These are phyloP conservation scores for Starmerella bombi DNA, from an alignment of 805 yeast genomes.

Conservation along the genomic window DNA sequence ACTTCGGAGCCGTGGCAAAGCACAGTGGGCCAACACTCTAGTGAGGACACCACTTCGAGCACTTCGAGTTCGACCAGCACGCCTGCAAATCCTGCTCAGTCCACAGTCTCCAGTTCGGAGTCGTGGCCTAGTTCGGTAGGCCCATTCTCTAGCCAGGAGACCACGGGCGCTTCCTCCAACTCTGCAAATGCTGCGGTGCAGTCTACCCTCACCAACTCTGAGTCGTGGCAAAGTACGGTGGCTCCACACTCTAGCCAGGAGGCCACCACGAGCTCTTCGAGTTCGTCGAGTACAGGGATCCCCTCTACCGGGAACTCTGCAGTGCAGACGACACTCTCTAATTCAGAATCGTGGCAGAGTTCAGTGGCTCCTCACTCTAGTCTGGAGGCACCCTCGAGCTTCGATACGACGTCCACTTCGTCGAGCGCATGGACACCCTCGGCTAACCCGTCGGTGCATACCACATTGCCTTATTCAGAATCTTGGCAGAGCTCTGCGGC, in stretches of 20 bases:
- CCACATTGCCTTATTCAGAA: neutral
- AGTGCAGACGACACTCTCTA: slow-evolving; percentile 21
- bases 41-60: neutral
- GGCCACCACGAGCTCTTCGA: no score
- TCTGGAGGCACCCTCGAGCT: neutral
- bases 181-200: neutral
- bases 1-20: neutral
- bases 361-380: neutral
- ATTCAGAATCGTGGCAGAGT: slow-evolving; percentile 1
- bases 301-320: slow-evolving; percentile 7
- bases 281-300: no score
- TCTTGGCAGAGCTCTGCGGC: slow-evolving; percentile 1
- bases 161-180: neutral
- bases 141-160: neutral
- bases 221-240: neutral
- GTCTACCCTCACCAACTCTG: neutral
- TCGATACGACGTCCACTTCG: neutral
- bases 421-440: neutral
- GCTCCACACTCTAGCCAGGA: no score
- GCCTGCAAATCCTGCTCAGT: neutral
- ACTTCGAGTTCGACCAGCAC: neutral
- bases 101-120: neutral
- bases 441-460: neutral
- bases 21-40: neutral
- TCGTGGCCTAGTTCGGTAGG: neutral